Percentiles rank a stretch among this genome's conserved stretches.
These are phyloP conservation scores for Suillus americanus DNA, from an alignment of 768 basidiomycete species.

Conservation along the genomic window DNA sequence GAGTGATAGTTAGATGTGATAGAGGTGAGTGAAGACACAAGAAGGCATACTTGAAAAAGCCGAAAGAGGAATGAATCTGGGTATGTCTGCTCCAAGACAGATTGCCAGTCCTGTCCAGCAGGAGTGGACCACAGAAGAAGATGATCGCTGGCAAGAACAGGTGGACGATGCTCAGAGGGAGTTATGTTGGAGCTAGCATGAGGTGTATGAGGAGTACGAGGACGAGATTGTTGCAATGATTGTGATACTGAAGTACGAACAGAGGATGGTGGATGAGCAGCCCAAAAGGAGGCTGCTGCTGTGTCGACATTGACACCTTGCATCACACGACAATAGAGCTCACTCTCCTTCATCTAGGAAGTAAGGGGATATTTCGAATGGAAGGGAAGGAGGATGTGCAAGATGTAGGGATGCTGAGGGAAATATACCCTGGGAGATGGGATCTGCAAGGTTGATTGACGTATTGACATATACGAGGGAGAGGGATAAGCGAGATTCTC, in stretches of 20 bases:
- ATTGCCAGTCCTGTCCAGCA: background rate
- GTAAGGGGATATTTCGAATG: too few relatives aligned
- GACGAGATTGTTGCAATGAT: background rate
- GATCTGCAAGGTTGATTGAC: too few relatives aligned
- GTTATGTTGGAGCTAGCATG: background rate
- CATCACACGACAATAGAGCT: background rate
- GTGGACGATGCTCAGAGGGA: background rate
- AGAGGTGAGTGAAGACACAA: accelerated
- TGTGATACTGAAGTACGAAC: background rate
- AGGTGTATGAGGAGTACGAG: background rate
- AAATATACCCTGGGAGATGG: too few relatives aligned
- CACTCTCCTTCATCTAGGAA: too few relatives aligned
- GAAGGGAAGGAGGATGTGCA: too few relatives aligned
- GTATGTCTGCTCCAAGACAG: background rate
- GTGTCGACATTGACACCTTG: background rate
- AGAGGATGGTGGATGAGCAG: background rate
- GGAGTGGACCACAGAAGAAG: background rate
- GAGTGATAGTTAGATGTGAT: too few relatives aligned
- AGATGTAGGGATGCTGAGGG: too few relatives aligned
- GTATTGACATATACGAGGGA: too few relatives aligned
- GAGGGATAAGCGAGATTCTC: background rate
- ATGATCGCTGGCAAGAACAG: background rate
- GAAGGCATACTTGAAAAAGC: background rate
- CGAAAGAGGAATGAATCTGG: background rate
- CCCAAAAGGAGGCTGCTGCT: background rate